A percentile compares a stretch with the other conserved stretches of the same genome.
Evolutionary conservation across 306 rosid species (phyloP).

Genomic region (Vicia villosa): DNA sequence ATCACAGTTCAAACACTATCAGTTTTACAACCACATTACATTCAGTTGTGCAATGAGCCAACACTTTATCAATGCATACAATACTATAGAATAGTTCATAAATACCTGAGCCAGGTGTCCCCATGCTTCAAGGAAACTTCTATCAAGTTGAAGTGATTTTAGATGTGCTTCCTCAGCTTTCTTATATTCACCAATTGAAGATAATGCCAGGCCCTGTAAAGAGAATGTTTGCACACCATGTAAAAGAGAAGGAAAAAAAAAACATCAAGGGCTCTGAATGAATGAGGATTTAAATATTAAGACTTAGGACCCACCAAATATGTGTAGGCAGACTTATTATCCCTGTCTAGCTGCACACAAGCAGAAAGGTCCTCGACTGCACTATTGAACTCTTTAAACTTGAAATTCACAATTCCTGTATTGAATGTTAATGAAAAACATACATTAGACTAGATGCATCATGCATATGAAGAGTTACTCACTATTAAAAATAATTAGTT

Average conservation of each 20-base stretch:
- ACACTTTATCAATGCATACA: conserved; percentile 20
- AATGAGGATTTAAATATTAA: conserved; percentile 25
- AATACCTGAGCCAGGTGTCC: conserved; percentile 82
- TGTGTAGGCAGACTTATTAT: conserved; percentile 77
- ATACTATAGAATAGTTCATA: not conserved
- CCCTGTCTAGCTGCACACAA: conserved; percentile 70
- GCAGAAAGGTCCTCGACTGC: conserved; percentile 78
- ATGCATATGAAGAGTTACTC: conserved; percentile 20
- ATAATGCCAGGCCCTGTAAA: conserved; percentile 78
- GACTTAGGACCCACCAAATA: conserved; percentile 66
- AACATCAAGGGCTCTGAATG: conserved; percentile 30
- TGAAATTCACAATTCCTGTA: conserved; percentile 82
- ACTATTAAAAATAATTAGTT: not conserved
- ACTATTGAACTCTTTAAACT: conserved; percentile 74
- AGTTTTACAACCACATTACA: conserved; percentile 7
- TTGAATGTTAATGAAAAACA: conserved; percentile 24
- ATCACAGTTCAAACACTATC: conserved; percentile 16
- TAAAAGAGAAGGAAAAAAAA: conserved; percentile 29
- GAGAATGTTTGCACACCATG: conserved; percentile 32
- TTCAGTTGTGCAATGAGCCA: conserved; percentile 20
- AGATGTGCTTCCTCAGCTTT: conserved; percentile 85
- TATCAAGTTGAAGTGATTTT: conserved; percentile 72
- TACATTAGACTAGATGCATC: conserved; percentile 26
- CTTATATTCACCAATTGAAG: conserved; percentile 78
- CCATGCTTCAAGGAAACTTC: conserved; percentile 84